A percentile compares a stretch with the other conserved stretches of the same genome.
These are phyloP conservation scores for Aspergillus mulundensis DNA, from an alignment of 495 filamentous ascomycete species.

Conservation along the genomic window DNA sequence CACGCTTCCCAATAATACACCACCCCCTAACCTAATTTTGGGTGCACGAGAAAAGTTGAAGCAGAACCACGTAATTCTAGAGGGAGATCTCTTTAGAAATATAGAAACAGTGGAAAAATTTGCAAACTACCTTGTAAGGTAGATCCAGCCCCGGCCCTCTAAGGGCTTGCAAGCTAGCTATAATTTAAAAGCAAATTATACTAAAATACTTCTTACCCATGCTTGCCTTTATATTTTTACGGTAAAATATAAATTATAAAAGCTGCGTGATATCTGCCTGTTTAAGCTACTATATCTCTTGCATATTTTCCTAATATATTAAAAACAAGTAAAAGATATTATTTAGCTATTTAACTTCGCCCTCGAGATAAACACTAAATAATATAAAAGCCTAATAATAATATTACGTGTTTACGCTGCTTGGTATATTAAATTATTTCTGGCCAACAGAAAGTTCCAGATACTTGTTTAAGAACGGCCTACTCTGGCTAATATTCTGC, in stretches of 20 bases:
- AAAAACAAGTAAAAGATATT: not conserved
- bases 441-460: not conserved
- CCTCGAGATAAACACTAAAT: not conserved
- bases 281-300: not conserved
- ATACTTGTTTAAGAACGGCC: not conserved
- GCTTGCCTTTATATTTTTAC: not conserved
- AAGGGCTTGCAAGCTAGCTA: not conserved
- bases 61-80: not conserved
- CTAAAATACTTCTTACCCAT: not conserved
- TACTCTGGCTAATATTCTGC: not conserved
- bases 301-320: not conserved
- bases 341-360: not conserved
- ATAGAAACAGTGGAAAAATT: not conserved
- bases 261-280: not conserved
- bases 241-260: not conserved
- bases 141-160: not conserved
- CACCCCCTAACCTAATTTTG: not conserved
- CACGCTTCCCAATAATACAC: not conserved
- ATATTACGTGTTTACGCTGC: not conserved
- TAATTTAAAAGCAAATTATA: not conserved
- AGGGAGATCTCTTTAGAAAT: not conserved
- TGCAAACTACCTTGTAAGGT: not conserved
- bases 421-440: constrained; percentile 1
- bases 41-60: not conserved
- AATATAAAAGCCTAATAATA: not conserved